A percentile compares a stretch with the other conserved stretches of the same genome.
Evolutionary conservation across 2,329 filamentous ascomycete genomes (phyloP).

Genomic region (Macroventuria anomochaeta): DNA sequence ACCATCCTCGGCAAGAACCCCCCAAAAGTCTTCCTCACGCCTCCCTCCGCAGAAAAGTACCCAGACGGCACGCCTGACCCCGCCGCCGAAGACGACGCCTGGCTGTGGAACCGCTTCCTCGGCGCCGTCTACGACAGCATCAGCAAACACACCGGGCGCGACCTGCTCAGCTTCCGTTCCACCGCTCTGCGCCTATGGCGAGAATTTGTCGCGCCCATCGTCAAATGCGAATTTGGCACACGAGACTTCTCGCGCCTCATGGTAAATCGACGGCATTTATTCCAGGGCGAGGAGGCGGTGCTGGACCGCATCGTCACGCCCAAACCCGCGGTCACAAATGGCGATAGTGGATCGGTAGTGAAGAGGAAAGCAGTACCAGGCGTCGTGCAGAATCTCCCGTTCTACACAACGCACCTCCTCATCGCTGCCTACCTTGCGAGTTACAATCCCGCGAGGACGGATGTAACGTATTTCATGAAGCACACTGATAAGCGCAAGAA

Average conservation of each 20-base stretch:
- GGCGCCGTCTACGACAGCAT: constrained; percentile 87
- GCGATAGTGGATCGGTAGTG: background rate
- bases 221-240: constrained; percentile 73
- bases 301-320: constrained; percentile 64
- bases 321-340: background rate
- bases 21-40: constrained; percentile 54
- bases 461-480: constrained; percentile 77
- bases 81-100: constrained; percentile 65
- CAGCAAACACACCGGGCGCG: constrained; percentile 78
- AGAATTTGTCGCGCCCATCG: constrained; percentile 79
- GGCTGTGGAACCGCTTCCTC: constrained; percentile 82
- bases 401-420: constrained; percentile 75
- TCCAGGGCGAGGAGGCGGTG: constrained; percentile 75
- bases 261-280: constrained; percentile 70
- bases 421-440: constrained; percentile 81
- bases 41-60: constrained; percentile 49
- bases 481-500: constrained; percentile 61
- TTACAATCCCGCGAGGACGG: constrained; percentile 77
- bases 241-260: constrained; percentile 87
- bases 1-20: constrained; percentile 68
- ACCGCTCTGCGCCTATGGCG: constrained; percentile 82
- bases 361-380: constrained; percentile 19
- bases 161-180: constrained; percentile 73
- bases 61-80: constrained; percentile 55
- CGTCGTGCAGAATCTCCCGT: constrained; percentile 63